Percentiles rank a stretch among this genome's conserved stretches.
phyloP scores from a whole-genome alignment of 176 grass and related monocot species.

The Avena atlantica region DNA sequence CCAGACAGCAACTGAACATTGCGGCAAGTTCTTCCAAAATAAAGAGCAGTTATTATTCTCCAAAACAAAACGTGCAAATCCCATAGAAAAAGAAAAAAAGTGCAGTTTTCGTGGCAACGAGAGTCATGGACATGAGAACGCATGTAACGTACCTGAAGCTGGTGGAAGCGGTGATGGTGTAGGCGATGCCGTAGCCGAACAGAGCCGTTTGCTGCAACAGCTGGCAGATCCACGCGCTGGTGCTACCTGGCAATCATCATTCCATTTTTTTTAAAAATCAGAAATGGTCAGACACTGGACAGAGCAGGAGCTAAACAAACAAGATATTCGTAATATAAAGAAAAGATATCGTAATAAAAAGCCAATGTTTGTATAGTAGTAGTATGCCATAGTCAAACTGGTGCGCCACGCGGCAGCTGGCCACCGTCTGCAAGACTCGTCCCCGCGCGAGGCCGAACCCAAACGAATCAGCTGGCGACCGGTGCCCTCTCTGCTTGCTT shows the following conservation, averaged over 20 bases:
- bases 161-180: conserved; percentile 87
- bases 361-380: no score
- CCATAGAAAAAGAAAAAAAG: not conserved
- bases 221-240: conserved; percentile 60
- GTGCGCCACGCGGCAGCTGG: not conserved
- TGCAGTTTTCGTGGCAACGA: not conserved
- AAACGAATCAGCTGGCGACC: not conserved
- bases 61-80: not conserved
- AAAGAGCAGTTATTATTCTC: not conserved
- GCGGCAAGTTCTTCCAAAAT: not conserved
- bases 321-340: not conserved
- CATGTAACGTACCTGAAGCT: conserved; percentile 58
- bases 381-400: not conserved
- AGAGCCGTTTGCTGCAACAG: conserved; percentile 74
- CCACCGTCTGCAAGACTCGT: not conserved
- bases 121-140: not conserved
- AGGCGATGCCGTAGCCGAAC: conserved; percentile 84
- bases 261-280: conserved; percentile 21
- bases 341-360: not conserved
- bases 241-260: conserved; percentile 31
- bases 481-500: not conserved
- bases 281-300: not conserved
- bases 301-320: not conserved
- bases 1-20: not conserved
- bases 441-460: not conserved